A percentile compares a stretch with the other conserved stretches of the same genome.
Conservation (phyloP, 768 basidiomycete species). For the Termitomyces bulborhizus region DNA sequence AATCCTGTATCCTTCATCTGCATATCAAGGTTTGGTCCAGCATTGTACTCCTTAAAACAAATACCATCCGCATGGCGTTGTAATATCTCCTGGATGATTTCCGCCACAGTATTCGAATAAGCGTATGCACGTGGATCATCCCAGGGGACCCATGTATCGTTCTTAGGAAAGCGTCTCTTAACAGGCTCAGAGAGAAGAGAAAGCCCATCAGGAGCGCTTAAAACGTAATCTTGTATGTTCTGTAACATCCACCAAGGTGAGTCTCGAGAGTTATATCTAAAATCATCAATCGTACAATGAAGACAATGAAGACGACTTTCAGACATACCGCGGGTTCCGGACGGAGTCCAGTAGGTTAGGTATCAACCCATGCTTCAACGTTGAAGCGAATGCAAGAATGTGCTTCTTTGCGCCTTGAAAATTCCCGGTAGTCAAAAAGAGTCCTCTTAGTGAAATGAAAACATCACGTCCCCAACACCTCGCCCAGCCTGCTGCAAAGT, state of each 20-base stretch:
- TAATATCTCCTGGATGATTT: conserved; percentile 93
- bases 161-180: conserved; percentile 89
- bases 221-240: conserved; percentile 92
- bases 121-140: conserved; percentile 80
- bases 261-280: conserved; percentile 91
- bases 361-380: conserved; percentile 92
- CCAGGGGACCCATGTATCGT: conserved; percentile 93
- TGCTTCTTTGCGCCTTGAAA: conserved; percentile 82
- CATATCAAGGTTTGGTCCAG: conserved; percentile 93
- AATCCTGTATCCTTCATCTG: conserved; percentile 95
- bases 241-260: conserved; percentile 99
- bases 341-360: conserved; percentile 93
- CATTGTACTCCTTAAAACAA: conserved; percentile 92
- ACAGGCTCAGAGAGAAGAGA: conserved; percentile 75
- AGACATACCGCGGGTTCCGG: conserved; percentile 65
- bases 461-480: conserved; percentile 95
- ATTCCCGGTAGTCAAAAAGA: conserved; percentile 92
- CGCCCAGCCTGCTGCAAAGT: conserved; percentile 92
- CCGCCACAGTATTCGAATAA: conserved; percentile 80
- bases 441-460: conserved; percentile 88
- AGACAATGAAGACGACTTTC: not conserved
- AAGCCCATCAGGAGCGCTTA: conserved; percentile 78
- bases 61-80: conserved; percentile 93
- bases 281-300: not conserved
- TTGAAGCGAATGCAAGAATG: conserved; percentile 89